Conservation (phyloP, 768 basidiomycete species). For the Chalciporus piperatus region DNA sequence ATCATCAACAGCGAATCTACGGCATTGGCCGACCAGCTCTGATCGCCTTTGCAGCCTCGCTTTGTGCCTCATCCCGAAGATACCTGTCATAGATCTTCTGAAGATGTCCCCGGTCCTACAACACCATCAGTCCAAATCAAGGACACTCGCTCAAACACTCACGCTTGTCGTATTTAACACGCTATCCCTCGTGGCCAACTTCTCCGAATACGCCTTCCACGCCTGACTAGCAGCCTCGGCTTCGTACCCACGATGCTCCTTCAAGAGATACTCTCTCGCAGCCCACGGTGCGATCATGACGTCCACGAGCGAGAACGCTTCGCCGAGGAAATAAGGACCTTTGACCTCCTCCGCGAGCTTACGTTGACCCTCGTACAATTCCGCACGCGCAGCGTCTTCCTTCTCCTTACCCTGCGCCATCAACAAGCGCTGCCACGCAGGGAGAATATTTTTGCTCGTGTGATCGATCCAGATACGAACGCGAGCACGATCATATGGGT, state of each 20-base stretch:
- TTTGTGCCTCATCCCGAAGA: conserved; percentile 54
- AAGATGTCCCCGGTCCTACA: conserved; percentile 41
- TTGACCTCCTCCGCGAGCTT: conserved; percentile 36
- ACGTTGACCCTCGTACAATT: conserved; percentile 37
- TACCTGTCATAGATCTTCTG: conserved; percentile 52
- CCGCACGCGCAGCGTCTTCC: conserved; percentile 34
- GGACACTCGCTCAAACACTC: conserved; percentile 5
- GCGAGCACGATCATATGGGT: conserved; percentile 50
- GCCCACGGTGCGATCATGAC: conserved; percentile 57
- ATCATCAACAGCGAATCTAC: background rate
- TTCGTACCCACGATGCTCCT: conserved; percentile 48
- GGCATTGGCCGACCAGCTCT: conserved; percentile 44
- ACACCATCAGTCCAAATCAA: background rate
- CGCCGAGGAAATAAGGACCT: conserved; percentile 58
- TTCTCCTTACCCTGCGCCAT: conserved; percentile 37
- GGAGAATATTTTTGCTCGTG: conserved; percentile 50
- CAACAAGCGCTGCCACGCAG: conserved; percentile 49
- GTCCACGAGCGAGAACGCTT: conserved; percentile 53
- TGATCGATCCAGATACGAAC: conserved; percentile 59
- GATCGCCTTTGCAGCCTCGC: conserved; percentile 51
- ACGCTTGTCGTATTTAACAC: conserved; percentile 46
- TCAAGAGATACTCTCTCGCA: conserved; percentile 44
- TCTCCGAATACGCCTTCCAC: conserved; percentile 46
- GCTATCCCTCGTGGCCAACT: conserved; percentile 43
- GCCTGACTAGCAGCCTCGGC: conserved; percentile 39